Conservation (phyloP, 768 basidiomycete genomes). For the Termitomyces sp. region DNA sequence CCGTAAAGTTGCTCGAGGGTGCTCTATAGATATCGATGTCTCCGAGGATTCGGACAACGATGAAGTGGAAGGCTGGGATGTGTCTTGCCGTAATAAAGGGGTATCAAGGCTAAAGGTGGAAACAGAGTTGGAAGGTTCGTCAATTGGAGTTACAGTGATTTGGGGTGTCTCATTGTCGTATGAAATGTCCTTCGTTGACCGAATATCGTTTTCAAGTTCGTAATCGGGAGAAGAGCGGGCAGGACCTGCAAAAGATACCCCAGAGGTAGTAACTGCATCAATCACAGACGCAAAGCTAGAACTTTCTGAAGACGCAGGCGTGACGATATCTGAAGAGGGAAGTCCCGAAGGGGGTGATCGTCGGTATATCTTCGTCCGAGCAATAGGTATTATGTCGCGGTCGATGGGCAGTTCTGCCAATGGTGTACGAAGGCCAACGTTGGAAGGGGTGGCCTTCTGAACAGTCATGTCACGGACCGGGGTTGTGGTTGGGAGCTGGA, state of each 20-base stretch:
- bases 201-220: neutral
- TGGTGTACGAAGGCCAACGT: constrained; percentile 32
- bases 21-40: constrained; percentile 21
- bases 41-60: constrained; percentile 15
- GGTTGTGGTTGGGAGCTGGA: constrained; percentile 29
- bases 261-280: constrained; percentile 18
- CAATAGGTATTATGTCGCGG: constrained; percentile 30
- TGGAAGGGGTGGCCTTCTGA: constrained; percentile 14
- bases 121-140: constrained; percentile 20
- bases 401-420: constrained; percentile 31
- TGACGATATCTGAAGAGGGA: constrained; percentile 11
- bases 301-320: constrained; percentile 8
- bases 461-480: constrained; percentile 14
- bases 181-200: neutral
- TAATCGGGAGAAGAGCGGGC: neutral
- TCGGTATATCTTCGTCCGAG: constrained; percentile 28
- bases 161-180: constrained; percentile 3
- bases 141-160: constrained; percentile 10
- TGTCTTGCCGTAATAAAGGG: constrained; percentile 21
- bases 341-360: constrained; percentile 20
- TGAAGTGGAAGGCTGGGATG: constrained; percentile 20
- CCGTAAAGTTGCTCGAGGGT: constrained; percentile 22
- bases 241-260: constrained; percentile 15
- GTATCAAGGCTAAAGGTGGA: constrained; percentile 23
- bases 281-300: constrained; percentile 14